Conservation (phyloP, 164 flowering plant species). For the Houttuynia cordata region DNA sequence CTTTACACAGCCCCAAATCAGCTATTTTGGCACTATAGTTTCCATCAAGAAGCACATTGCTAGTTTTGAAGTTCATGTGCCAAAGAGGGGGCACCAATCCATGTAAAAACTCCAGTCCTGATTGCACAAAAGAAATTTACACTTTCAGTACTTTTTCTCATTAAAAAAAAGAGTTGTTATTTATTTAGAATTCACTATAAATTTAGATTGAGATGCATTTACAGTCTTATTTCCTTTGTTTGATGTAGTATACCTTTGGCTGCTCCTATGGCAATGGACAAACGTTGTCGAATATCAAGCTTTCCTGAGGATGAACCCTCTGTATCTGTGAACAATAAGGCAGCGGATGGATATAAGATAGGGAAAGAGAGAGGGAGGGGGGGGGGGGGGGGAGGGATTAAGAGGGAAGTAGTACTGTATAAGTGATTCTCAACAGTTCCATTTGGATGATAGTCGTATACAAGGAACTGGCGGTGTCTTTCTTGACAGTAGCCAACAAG, state of each 20-base stretch:
- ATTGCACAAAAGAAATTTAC: not conserved
- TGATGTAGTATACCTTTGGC: constrained; percentile 25
- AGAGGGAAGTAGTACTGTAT: constrained; percentile 28
- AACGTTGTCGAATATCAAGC: constrained; percentile 26
- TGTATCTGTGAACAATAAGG: constrained; percentile 15
- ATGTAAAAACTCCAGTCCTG: constrained; percentile 41
- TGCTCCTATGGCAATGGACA: constrained; percentile 34
- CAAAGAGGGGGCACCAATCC: constrained; percentile 26
- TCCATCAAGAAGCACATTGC: constrained; percentile 39
- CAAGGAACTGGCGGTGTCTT: constrained; percentile 24
- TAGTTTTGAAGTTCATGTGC: constrained; percentile 38
- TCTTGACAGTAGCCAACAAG: constrained; percentile 37
- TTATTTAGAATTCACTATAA: too few species aligned
- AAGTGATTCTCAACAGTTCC: constrained; percentile 34
- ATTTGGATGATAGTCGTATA: constrained; percentile 30
- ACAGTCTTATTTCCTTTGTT: not conserved
- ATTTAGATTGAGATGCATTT: too few species aligned
- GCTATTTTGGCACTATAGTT: constrained; percentile 31
- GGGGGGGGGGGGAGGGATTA: constrained; percentile 5
- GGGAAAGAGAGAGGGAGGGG: not conserved
- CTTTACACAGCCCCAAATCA: constrained; percentile 33
- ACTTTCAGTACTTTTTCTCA: too few species aligned
- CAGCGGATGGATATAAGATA: not conserved
- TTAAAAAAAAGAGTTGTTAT: too few species aligned
- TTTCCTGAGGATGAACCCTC: constrained; percentile 35